Base-by-base conservation (phyloP, 257 asterid species). In the Nicotiana tomentosiformis region DNA sequence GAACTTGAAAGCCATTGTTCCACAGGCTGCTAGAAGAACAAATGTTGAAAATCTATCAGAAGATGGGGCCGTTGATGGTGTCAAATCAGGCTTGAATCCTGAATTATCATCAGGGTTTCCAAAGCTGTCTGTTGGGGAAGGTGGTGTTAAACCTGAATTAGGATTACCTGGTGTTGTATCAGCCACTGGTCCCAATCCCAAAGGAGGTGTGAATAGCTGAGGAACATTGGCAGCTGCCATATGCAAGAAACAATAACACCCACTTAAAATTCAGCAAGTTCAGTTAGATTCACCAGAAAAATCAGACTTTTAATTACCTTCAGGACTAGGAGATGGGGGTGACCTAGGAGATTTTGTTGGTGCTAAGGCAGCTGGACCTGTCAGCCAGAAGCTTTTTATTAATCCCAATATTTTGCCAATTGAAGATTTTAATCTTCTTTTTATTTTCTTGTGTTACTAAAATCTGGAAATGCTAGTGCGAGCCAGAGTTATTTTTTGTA, bases 21-120 rank as follows among this genome's bases (percentile, higher is more conserved):
- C 93, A 70, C 84, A 43, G 3, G 78, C 66, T 58, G 86, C 89
- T 62, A 85, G 77, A 77, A 89, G 51, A 82, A 87, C 20, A 58
- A 81, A 83, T 58, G 29, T 84, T 37, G 89, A 84, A 61, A 72
- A 55, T 66, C 76, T 77, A 20, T 12, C 60, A 68, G 79, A 83
- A 39, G 88, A 56, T 61, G 67, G 82, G n/a, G 95, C 90, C 7
- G 89, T 76, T 5, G 97, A 91, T 32, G 83, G 83, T 65, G 70
- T 80, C 66, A 90, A 79, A 77, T 82, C 85, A 15, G 97, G 94
- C 57, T 89, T 86, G 86, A 87, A 85, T 61, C 95, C 97, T 2
- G 92, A 91, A 85, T 81, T 60, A 77, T 88, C 62, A 78, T 77
- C 67, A 72, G 83, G 49, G 56, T 53, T 32, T 60, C 46, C 81